These are phyloP conservation scores for Coemansia sp. DNA, from an alignment of 192 early-diverging fungal genomes.

Conservation along the genomic window DNA sequence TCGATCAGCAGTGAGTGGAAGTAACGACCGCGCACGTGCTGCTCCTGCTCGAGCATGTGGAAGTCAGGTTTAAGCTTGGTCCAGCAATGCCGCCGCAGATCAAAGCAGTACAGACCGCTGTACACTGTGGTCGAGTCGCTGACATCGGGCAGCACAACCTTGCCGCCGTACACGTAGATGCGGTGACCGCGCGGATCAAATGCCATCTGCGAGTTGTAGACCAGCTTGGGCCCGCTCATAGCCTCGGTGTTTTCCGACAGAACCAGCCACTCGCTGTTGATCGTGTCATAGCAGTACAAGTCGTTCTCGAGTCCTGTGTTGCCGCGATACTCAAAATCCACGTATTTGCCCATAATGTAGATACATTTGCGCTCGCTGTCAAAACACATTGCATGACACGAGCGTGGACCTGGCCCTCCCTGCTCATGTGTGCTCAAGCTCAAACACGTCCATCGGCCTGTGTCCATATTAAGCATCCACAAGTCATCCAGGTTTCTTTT, in stretches of 20 bases:
- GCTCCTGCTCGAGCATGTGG: conserved; percentile 48
- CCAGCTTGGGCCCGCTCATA: conserved; percentile 81
- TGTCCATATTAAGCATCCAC: conserved; percentile 73
- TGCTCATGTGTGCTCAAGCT: conserved; percentile 71
- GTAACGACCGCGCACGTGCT: conserved; percentile 80
- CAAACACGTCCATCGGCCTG: conserved; percentile 71
- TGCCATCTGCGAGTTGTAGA: conserved; percentile 95
- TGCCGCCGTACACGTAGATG: conserved; percentile 92
- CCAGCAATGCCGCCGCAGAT: conserved; percentile 71
- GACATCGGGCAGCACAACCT: conserved; percentile 64
- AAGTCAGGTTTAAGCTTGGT: conserved; percentile 68
- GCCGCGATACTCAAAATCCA: conserved; percentile 71
- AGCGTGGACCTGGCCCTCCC: conserved; percentile 83
- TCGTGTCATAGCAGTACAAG: conserved; percentile 86
- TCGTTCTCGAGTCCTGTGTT: conserved; percentile 75
- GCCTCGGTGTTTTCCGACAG: conserved; percentile 79
- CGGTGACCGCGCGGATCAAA: conserved; percentile 68
- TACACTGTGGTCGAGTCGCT: conserved; percentile 64
- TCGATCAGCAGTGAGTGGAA: conserved; percentile 92
- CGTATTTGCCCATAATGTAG: conserved; percentile 87
- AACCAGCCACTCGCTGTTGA: conserved; percentile 64
- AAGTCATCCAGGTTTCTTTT: conserved; percentile 83
- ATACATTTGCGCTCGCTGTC: conserved; percentile 72
- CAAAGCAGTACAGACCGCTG: conserved; percentile 86
- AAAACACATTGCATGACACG: conserved; percentile 92